Conservation (phyloP, 1,139 yeast genomes). For the Scheffersomyces illinoinensis region DNA sequence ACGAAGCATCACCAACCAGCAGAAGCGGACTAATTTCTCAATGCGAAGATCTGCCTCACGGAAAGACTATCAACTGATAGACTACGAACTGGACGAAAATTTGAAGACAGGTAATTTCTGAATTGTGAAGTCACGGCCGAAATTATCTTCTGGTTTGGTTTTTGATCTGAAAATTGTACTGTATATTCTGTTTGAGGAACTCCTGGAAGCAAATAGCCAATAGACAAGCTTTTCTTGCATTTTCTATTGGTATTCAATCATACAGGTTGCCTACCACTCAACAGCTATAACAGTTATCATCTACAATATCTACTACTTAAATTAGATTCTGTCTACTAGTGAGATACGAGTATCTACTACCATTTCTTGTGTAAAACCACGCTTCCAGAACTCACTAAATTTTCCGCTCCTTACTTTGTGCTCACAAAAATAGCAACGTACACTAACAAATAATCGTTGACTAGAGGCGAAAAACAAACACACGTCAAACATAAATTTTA, state of each 20-base stretch:
- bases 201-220: not conserved
- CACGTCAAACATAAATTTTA: not conserved
- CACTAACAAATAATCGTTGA: not conserved
- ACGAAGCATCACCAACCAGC: slow-evolving; percentile 35
- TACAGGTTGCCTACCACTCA: not conserved
- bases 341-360: no score
- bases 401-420: not conserved
- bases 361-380: not conserved
- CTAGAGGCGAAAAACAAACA: not conserved
- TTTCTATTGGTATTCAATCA: not conserved
- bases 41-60: slow-evolving; percentile 4
- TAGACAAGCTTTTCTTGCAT: not conserved
- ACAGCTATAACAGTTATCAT: not conserved
- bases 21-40: slow-evolving; percentile 22
- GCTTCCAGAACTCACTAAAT: not conserved
- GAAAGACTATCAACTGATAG: not conserved
- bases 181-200: not conserved
- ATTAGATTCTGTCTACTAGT: no score
- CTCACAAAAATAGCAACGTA: not conserved
- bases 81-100: not conserved
- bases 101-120: not conserved
- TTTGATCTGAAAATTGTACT: not conserved
- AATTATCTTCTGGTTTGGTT: not conserved
- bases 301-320: not conserved
- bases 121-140: not conserved